Evolutionary conservation across 1,284 basidiomycete genomes (phyloP).

Genomic region (Malassezia dermatis): DNA sequence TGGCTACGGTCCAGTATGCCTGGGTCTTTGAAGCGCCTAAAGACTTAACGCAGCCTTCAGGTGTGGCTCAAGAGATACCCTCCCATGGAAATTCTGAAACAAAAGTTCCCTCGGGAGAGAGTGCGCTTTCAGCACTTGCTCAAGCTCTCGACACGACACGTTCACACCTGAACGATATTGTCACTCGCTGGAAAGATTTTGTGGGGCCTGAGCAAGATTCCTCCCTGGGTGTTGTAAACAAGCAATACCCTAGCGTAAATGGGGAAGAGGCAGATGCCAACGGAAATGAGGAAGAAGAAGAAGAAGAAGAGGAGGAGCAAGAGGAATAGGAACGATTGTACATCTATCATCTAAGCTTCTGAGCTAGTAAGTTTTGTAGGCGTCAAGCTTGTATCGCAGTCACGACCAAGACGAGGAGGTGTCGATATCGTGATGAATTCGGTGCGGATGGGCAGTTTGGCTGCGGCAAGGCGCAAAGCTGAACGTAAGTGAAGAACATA

Average conservation of each 20-base stretch:
- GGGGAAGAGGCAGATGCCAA: background rate
- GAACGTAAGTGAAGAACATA: conserved; percentile 1
- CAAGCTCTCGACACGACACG: conserved; percentile 4
- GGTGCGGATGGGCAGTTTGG: conserved; percentile 75
- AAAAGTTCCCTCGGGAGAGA: background rate
- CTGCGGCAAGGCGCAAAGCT: conserved; percentile 82
- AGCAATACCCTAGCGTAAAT: background rate
- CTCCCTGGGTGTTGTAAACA: conserved; percentile 7
- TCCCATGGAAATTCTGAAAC: background rate
- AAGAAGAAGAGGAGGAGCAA: background rate
- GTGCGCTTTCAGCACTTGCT: background rate
- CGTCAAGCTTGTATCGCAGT: conserved; percentile 15
- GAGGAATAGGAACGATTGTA: background rate
- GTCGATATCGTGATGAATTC: conserved; percentile 70
- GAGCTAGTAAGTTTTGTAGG: background rate
- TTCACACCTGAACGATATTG: conserved; percentile 5
- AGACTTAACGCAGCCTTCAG: background rate
- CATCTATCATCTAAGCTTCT: background rate
- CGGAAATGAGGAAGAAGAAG: background rate
- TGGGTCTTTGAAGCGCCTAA: conserved; percentile 6
- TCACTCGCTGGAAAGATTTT: conserved; percentile 16
- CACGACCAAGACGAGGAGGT: conserved; percentile 65
- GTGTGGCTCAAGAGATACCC: background rate
- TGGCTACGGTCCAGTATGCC: background rate
- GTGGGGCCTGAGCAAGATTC: conserved; percentile 15